phyloP scores from a whole-genome alignment of 371 early-diverging fungal species.

The Zancudomyces culisetae region DNA sequence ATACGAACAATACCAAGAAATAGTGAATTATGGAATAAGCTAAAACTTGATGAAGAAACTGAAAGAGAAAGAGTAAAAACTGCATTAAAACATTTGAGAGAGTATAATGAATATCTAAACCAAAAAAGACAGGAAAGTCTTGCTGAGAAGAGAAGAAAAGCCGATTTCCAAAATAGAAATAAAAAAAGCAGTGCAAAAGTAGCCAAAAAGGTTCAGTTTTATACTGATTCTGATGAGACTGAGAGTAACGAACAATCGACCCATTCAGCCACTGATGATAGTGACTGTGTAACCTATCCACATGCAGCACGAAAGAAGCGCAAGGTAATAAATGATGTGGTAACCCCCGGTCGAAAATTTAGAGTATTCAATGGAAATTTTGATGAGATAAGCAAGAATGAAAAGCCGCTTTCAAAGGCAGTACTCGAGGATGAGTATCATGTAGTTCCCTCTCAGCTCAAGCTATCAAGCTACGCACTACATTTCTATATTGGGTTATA shows the following conservation, averaged over 20 bases:
- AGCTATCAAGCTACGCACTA: neutral
- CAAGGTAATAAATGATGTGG: neutral
- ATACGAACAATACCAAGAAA: conserved; percentile 4
- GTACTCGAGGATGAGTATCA: neutral
- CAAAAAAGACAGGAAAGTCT: neutral
- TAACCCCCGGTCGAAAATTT: neutral
- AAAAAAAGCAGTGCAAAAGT: neutral
- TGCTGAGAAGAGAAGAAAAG: neutral
- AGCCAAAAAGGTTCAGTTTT: neutral
- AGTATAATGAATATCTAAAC: conserved; percentile 11
- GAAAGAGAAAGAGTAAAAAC: no score
- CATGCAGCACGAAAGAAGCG: neutral
- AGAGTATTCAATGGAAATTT: no score
- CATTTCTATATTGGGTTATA: neutral
- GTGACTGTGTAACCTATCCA: neutral
- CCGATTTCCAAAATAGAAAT: neutral
- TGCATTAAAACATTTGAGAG: no score
- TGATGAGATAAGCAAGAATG: neutral
- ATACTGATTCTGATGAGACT: no score
- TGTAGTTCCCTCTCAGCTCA: neutral
- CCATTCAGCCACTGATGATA: neutral
- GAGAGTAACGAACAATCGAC: neutral
- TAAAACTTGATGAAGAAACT: neutral
- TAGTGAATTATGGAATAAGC: neutral
- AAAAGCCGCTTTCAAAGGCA: neutral